These are phyloP conservation scores for Ogataea polymorpha DNA, from an alignment of 805 yeast genomes.

Conservation along the genomic window DNA sequence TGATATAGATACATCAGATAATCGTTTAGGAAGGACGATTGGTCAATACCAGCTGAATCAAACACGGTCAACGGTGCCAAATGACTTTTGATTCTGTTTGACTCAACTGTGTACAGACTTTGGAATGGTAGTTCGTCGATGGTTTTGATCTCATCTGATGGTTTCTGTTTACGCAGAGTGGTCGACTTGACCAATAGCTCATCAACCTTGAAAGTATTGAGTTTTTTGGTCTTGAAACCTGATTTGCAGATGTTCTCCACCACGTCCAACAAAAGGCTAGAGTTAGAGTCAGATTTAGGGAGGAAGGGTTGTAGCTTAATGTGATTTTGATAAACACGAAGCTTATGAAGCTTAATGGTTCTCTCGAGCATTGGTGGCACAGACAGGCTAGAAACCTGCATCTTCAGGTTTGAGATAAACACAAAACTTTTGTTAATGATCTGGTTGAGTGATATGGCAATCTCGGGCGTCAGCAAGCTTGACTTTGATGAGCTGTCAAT, in stretches of 20 bases:
- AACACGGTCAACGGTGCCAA: slow-evolving; percentile 25
- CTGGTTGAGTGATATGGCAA: slow-evolving; percentile 31
- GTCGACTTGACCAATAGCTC: slow-evolving; percentile 31
- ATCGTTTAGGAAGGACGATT: slow-evolving; percentile 41
- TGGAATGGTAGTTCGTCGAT: slow-evolving; percentile 24
- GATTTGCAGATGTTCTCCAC: slow-evolving; percentile 32
- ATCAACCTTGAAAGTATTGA: slow-evolving; percentile 32
- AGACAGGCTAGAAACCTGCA: slow-evolving; percentile 18
- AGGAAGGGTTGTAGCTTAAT: slow-evolving; percentile 33
- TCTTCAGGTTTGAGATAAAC: slow-evolving; percentile 25
- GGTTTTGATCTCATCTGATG: slow-evolving; percentile 9
- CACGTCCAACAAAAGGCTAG: slow-evolving; percentile 31
- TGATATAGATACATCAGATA: slow-evolving; percentile 33
- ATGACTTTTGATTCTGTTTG: slow-evolving; percentile 29
- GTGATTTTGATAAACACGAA: slow-evolving; percentile 32
- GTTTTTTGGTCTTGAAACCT: slow-evolving; percentile 37
- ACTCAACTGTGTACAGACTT: slow-evolving; percentile 32
- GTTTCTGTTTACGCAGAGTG: slow-evolving; percentile 7
- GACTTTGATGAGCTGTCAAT: slow-evolving; percentile 26
- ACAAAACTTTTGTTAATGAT: slow-evolving; percentile 31
- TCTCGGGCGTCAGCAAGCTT: slow-evolving; percentile 32
- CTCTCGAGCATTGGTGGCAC: slow-evolving; percentile 22
- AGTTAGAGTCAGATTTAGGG: slow-evolving; percentile 31
- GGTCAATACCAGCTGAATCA: slow-evolving; percentile 33
- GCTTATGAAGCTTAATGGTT: slow-evolving; percentile 27